A percentile compares a stretch with the other conserved stretches of the same genome.
phyloP scores from a whole-genome alignment of 2,329 filamentous ascomycete genomes.

The Arthrobotrys pseudoclavata region DNA sequence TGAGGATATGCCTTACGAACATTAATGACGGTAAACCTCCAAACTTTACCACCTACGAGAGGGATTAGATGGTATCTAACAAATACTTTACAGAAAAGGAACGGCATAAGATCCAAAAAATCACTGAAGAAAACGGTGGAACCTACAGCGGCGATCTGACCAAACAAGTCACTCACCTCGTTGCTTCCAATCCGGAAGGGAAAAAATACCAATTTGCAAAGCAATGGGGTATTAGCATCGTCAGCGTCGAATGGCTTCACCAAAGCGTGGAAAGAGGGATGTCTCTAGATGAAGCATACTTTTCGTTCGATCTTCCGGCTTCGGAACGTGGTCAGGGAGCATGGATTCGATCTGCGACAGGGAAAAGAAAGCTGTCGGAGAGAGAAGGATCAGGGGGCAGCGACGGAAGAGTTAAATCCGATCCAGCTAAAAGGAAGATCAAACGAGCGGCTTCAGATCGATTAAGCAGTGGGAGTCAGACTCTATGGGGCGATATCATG shows the following conservation, averaged over 20 bases:
- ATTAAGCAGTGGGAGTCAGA: conserved; percentile 81
- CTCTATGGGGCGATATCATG: conserved; percentile 92
- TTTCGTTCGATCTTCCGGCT: conserved; percentile 77
- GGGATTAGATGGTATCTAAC: conserved; percentile 25
- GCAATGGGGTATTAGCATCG: conserved; percentile 82
- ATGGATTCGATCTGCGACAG: conserved; percentile 71
- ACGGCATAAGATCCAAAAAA: conserved; percentile 78
- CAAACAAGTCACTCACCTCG: conserved; percentile 85
- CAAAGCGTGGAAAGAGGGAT: conserved; percentile 88
- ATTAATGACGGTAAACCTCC: conserved; percentile 74
- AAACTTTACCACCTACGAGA: neutral
- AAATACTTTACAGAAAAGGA: conserved; percentile 68
- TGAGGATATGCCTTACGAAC: conserved; percentile 78
- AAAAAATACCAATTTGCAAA: conserved; percentile 92
- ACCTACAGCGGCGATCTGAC: conserved; percentile 89
- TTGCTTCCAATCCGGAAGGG: conserved; percentile 82
- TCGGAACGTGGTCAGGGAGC: conserved; percentile 78
- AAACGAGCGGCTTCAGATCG: conserved; percentile 89
- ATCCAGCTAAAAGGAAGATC: conserved; percentile 79
- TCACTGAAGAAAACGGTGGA: conserved; percentile 79
- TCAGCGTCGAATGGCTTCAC: conserved; percentile 85
- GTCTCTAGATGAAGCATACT: conserved; percentile 88
- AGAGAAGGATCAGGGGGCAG: conserved; percentile 65
- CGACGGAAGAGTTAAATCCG: conserved; percentile 50
- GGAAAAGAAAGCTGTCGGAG: conserved; percentile 71